Conservation (phyloP, 148 eudicot species). For the Amaranthus cruentus region DNA sequence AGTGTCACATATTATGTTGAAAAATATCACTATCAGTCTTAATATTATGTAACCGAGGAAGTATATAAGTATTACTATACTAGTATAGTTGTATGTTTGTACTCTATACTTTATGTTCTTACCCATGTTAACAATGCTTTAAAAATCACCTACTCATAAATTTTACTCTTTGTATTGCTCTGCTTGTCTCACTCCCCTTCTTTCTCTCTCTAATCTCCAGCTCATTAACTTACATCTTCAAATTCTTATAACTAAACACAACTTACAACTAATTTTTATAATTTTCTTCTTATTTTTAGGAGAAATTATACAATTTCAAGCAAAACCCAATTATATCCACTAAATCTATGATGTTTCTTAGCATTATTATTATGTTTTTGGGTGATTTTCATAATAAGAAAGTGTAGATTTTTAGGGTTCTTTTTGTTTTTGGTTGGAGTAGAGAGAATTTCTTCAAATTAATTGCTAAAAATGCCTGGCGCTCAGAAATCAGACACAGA, state of each 20-base stretch:
- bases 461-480: conserved; percentile 44
- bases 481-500: conserved; percentile 55
- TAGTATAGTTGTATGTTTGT: too few relatives aligned
- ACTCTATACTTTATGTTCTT: too few relatives aligned
- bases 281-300: neutral
- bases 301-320: neutral
- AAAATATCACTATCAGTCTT: too few relatives aligned
- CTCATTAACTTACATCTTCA: conserved; percentile 29
- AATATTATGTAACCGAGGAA: too few relatives aligned
- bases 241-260: conserved; percentile 8
- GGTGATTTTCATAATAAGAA: neutral
- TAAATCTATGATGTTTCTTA: neutral
- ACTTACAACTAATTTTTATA: conserved; percentile 5
- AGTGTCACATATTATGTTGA: too few relatives aligned
- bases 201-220: conserved; percentile 31
- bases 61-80: too few relatives aligned
- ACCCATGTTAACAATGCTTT: too few relatives aligned
- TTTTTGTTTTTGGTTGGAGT: conserved; percentile 2
- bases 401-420: conserved; percentile 23
- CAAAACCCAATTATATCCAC: neutral
- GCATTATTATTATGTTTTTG: conserved; percentile 6
- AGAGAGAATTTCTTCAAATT: neutral
- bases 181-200: conserved; percentile 3
- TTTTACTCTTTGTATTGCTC: neutral
- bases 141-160: conserved; percentile 14